Base-by-base conservation (phyloP, 1,284 basidiomycete species). In the Limonomyces culmigenus region DNA sequence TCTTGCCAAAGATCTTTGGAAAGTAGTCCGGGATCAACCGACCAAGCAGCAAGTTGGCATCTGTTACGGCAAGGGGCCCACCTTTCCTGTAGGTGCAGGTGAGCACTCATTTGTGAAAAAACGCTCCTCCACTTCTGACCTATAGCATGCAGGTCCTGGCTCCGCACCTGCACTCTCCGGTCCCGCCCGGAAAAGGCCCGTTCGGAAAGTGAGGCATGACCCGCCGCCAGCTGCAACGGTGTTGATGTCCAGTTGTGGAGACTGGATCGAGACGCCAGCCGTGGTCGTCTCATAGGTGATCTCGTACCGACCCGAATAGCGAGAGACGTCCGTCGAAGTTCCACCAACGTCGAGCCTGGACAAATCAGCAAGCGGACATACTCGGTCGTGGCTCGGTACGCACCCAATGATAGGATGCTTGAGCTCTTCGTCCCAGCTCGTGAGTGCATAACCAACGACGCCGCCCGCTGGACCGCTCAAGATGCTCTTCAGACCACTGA, bases 211-310 rank as follows among this genome's bases (percentile, higher is more conserved):
- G 25, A 91, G 58, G 45, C 83, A 78, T 0, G 81, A 86, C 1
- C 87, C 87, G 31, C 87, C 87, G 2, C 87, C 87, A 0, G 86
- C 86, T 1, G 86, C 86, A 27, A 85, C 79, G 6, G 85, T 88
- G 55, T 88, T 87, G 56, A 87, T 86, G 49, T 86, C 83, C 12
- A 87, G 64, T 50, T 93, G 88, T 0, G 87, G 85, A 11, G 75
- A 78, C 48, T 89, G 83, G 38, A 96, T 85, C 0, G 80, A 80
- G 10, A 93, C 77, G 0, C 88, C 87, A 0, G 89, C 89, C 0
- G 89, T 88, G 0, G 83, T 87, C 0, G 89, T 88, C 54, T 96
- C 89, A 51, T 86, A 88, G 0, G 89, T 81, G 17, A 79, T 67
- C 52, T 93, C 87, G 50, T 86, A 92, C 19, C 74, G 63, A 0